A percentile compares a stretch with the other conserved stretches of the same genome.
These are phyloP conservation scores for Mrakia hoshinonis DNA, from an alignment of 768 basidiomycete species.

Conservation along the genomic window DNA sequence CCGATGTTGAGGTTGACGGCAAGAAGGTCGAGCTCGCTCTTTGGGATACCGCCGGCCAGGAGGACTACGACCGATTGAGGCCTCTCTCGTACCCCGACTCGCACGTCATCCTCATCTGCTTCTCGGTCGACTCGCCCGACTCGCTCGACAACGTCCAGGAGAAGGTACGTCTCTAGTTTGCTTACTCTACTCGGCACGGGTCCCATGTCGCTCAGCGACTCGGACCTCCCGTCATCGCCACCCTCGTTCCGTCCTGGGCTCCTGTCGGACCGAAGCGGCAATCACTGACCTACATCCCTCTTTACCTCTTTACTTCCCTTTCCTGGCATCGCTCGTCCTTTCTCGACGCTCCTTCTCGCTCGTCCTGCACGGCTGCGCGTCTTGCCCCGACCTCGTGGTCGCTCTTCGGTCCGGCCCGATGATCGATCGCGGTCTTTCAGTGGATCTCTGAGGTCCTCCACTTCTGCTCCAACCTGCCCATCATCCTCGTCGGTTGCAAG, in stretches of 20 bases:
- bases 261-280: no score
- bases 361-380: not conserved
- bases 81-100: constrained; percentile 97
- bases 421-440: constrained; percentile 43
- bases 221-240: not conserved
- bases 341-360: not conserved
- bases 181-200: not conserved
- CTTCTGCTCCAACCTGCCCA: constrained; percentile 86
- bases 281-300: no score
- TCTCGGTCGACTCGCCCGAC: constrained; percentile 94
- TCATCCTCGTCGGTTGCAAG: constrained; percentile 98
- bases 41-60: constrained; percentile 99
- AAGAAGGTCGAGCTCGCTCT: constrained; percentile 97
- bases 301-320: not conserved
- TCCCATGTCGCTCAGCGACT: not conserved
- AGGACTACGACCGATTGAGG: constrained; percentile 84
- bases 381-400: not conserved
- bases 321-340: not conserved
- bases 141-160: constrained; percentile 99
- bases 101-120: constrained; percentile 99
- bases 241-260: not conserved
- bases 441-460: constrained; percentile 99
- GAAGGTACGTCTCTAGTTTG: constrained; percentile 59
- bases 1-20: constrained; percentile 95
- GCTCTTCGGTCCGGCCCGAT: not conserved